Percentiles rank a stretch among this genome's conserved stretches.
Conservation (phyloP, 140 eudicot species). For the Stevia rebaudiana region DNA sequence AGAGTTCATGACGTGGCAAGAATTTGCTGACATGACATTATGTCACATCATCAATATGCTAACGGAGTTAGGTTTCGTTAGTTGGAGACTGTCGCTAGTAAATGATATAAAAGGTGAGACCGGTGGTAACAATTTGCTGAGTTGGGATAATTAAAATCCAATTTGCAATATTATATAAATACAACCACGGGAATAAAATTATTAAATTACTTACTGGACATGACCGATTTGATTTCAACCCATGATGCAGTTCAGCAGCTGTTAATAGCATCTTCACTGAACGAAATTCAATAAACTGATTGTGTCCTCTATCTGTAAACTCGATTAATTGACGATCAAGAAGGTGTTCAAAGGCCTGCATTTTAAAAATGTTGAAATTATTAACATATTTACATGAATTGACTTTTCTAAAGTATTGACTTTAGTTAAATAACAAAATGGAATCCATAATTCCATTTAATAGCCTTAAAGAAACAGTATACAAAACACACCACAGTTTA, state of each 20-base stretch:
- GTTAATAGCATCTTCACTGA: conserved; percentile 70
- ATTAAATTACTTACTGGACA: conserved; percentile 63
- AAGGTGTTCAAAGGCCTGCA: conserved; percentile 96
- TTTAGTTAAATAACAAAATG: neutral
- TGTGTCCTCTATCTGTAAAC: conserved; percentile 64
- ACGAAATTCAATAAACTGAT: conserved; percentile 71
- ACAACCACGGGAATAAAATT: neutral
- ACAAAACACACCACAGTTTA: neutral
- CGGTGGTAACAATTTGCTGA: too few relatives aligned
- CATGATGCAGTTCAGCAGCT: conserved; percentile 58
- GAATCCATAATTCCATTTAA: neutral
- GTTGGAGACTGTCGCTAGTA: too few relatives aligned
- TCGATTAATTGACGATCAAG: conserved; percentile 55
- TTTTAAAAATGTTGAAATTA: neutral
- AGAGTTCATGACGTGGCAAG: too few relatives aligned
- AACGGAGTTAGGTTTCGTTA: too few relatives aligned
- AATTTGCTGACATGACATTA: too few relatives aligned
- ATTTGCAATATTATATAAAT: neutral
- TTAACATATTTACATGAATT: neutral
- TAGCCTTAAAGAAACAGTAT: neutral
- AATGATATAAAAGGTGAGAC: too few relatives aligned
- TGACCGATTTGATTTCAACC: conserved; percentile 52
- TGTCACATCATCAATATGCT: too few relatives aligned
- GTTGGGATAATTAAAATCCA: too few relatives aligned
- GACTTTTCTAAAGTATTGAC: neutral